phyloP scores from a whole-genome alignment of 441 rosid species.

The Adansonia grandidieri region DNA sequence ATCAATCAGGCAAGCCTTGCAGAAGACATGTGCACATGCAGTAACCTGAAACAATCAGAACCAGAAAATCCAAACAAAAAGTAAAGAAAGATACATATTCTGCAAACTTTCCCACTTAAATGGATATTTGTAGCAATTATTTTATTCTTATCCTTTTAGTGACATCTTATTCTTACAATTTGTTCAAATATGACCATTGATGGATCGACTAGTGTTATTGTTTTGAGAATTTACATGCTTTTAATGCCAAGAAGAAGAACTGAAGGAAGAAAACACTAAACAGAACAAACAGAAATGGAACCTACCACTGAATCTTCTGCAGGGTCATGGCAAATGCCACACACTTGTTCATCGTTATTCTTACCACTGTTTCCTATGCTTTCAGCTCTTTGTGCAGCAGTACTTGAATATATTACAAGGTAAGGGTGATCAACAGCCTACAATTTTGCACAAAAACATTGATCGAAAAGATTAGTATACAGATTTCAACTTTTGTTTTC shows the following conservation, averaged over 20 bases:
- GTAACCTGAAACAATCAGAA: slow-evolving; percentile 62
- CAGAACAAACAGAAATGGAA: slow-evolving; percentile 21
- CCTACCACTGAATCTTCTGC: slow-evolving; percentile 84
- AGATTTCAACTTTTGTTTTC: background rate
- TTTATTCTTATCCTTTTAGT: background rate
- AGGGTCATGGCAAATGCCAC: slow-evolving; percentile 81
- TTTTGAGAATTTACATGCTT: slow-evolving; percentile 8
- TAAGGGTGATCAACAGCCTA: slow-evolving; percentile 99
- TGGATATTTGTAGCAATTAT: background rate
- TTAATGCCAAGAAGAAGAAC: slow-evolving; percentile 6
- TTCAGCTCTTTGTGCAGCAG: slow-evolving; percentile 53
- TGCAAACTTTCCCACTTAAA: background rate
- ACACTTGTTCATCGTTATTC: slow-evolving; percentile 56
- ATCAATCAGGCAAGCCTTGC: slow-evolving; percentile 86
- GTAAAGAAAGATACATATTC: background rate
- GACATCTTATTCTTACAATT: background rate
- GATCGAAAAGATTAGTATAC: background rate
- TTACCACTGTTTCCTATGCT: slow-evolving; percentile 36
- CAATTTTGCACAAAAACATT: slow-evolving; percentile 34
- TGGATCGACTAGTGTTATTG: background rate
- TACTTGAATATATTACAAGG: slow-evolving; percentile 80
- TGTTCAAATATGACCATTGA: background rate
- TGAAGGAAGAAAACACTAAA: slow-evolving; percentile 19
- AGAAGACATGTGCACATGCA: slow-evolving; percentile 79
- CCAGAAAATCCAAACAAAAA: slow-evolving; percentile 6